phyloP scores from a whole-genome alignment of 257 asterid genomes.

The Ocimum tenuiflorum region DNA sequence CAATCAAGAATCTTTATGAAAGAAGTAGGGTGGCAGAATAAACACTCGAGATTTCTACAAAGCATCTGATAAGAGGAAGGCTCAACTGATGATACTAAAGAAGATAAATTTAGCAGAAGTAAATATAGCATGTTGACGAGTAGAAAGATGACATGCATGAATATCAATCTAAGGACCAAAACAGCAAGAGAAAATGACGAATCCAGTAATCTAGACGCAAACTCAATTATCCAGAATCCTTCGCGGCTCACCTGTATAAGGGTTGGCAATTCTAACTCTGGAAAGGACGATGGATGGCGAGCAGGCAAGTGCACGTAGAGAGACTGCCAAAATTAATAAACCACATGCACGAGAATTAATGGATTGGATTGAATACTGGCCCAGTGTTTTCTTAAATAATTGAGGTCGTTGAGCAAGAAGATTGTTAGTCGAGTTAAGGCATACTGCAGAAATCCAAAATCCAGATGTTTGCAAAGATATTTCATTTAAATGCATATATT shows the following conservation, averaged over 20 bases:
- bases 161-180: background rate
- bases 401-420: background rate
- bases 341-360: background rate
- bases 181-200: conserved; percentile 3
- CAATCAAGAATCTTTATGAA: background rate
- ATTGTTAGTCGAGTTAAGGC: background rate
- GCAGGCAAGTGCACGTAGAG: conserved; percentile 90
- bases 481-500: no score
- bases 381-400: background rate
- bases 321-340: conserved; percentile 53
- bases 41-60: background rate
- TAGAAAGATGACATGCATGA: background rate
- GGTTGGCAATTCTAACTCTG: conserved; percentile 88
- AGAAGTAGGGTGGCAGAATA: background rate
- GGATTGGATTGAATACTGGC: background rate
- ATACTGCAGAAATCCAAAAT: background rate
- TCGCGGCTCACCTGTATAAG: conserved; percentile 64
- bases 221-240: conserved; percentile 5
- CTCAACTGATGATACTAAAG: background rate
- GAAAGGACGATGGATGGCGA: conserved; percentile 84
- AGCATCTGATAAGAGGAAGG: conserved; percentile 11
- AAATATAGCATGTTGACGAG: background rate
- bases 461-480: background rate
- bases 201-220: conserved; percentile 1
- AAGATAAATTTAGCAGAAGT: conserved; percentile 5